Base-by-base conservation (phyloP, 176 grass and related monocot species). In the Areca catechu region DNA sequence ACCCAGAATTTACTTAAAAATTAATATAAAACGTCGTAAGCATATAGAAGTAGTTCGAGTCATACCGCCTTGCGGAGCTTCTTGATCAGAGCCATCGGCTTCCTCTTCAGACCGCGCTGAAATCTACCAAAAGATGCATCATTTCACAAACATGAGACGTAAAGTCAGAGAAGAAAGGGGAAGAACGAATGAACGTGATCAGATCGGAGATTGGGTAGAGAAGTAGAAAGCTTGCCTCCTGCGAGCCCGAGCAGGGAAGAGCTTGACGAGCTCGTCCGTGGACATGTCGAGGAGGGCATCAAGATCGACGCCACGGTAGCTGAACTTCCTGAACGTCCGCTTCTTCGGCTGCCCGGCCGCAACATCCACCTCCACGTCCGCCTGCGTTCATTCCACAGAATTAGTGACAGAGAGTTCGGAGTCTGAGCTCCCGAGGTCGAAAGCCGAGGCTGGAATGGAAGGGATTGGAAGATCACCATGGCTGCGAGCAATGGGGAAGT, bases 1-100 rank as follows among this genome's bases (percentile, higher is more conserved):
- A 14, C 10, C 30, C 34, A 12, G 34, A 43, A 43, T 43, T 12
- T 43, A 43, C 10, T 43, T 43, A 12, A 3, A 14, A 43, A 43
- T 43, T 43, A 43, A 43, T 43, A 43, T 14, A 43, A 43, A 43
- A 43, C 14, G 34, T 12, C 1, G 14, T 10, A 43, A 43, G 34
- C 34, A 12, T 43, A 43, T 3, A 43, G 1, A 43, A 43, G 7
- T 43, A 10, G 34, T 7, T 43, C 10, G 2, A 5, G 3, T 29
- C 16, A 27, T 48, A 62, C 60, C 30, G 60, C 60, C 7, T 62
- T 62, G 3, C 60, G 60, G 29, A 62, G 60, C 60, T 62, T 62
- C 28, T 62, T 62, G 14, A 62, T 62, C 60, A 62, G 34, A 48
- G 60, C 60, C 60, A 62, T 62, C 17, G 59, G 59, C 59, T 61